phyloP scores from a whole-genome alignment of 495 filamentous ascomycete genomes.

The Neurospora sp. region DNA sequence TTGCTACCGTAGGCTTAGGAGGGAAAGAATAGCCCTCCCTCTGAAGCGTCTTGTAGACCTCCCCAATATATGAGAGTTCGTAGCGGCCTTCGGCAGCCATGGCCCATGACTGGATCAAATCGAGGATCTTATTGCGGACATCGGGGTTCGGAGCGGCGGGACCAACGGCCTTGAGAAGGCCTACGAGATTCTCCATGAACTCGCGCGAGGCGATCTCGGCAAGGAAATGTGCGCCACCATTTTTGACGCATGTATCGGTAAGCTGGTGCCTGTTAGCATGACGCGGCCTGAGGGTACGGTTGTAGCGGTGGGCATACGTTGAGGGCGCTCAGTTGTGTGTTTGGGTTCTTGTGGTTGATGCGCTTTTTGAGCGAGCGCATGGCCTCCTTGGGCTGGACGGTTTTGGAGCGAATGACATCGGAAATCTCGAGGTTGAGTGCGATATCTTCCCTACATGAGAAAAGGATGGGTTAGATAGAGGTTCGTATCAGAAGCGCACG shows the following conservation, averaged over 20 bases:
- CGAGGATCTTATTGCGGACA: constrained; percentile 81
- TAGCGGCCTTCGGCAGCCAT: constrained; percentile 77
- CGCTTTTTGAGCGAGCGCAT: constrained; percentile 92
- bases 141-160: constrained; percentile 69
- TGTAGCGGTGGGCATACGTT: constrained; percentile 47
- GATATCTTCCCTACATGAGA: constrained; percentile 73
- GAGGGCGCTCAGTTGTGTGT: constrained; percentile 84
- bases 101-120: constrained; percentile 89
- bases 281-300: constrained; percentile 3
- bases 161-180: constrained; percentile 71
- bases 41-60: constrained; percentile 75
- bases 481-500: neutral
- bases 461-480: constrained; percentile 10
- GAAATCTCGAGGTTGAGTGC: constrained; percentile 94
- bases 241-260: constrained; percentile 97
- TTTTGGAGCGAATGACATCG: constrained; percentile 91
- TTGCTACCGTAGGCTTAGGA: constrained; percentile 73
- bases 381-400: constrained; percentile 90
- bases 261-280: constrained; percentile 35
- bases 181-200: constrained; percentile 96
- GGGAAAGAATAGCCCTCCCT: constrained; percentile 83
- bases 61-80: constrained; percentile 74
- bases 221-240: constrained; percentile 93
- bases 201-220: constrained; percentile 90
- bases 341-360: constrained; percentile 93